Evolutionary conservation across 257 asterid genomes (phyloP).

Genomic region (Osmanthus fragrans): DNA sequence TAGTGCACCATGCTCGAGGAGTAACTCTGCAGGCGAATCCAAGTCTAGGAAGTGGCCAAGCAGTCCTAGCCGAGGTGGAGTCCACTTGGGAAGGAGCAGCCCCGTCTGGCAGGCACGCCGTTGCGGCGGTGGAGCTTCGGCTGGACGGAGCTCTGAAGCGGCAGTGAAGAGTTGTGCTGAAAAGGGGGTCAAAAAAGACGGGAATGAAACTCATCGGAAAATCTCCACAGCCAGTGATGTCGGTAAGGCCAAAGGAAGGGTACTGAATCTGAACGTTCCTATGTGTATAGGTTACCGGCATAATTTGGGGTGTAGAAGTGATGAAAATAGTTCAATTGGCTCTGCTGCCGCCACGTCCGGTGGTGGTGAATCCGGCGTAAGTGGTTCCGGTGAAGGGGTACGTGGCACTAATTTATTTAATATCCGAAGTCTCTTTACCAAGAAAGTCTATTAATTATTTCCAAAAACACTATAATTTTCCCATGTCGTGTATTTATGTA

Average conservation of each 20-base stretch:
- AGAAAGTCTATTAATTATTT: conserved; percentile 59
- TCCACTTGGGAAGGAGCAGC: conserved; percentile 78
- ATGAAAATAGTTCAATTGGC: conserved; percentile 30
- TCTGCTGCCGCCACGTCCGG: conserved; percentile 20
- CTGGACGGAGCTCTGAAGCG: conserved; percentile 33
- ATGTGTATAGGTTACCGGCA: conserved; percentile 81
- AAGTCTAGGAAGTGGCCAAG: conserved; percentile 75
- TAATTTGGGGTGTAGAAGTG: conserved; percentile 62
- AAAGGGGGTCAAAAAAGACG: conserved; percentile 36
- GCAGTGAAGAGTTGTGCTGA: conserved; percentile 27
- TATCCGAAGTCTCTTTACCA: conserved; percentile 68
- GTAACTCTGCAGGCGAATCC: conserved; percentile 91
- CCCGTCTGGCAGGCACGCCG: conserved; percentile 94
- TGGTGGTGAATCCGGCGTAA: conserved; percentile 27
- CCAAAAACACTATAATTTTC: not conserved
- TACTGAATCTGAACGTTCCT: conserved; percentile 67
- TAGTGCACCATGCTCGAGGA: conserved; percentile 94
- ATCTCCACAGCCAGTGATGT: conserved; percentile 21
- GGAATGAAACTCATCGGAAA: conserved; percentile 49
- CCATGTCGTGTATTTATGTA: not conserved
- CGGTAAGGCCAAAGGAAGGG: conserved; percentile 40
- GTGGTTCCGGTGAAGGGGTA: conserved; percentile 54
- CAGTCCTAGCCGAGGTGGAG: conserved; percentile 75
- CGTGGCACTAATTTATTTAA: conserved; percentile 72
- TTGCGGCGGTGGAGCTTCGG: conserved; percentile 10